Base-by-base conservation (phyloP, 2,329 filamentous ascomycete species). In the Cryphonectria naterciae region DNA sequence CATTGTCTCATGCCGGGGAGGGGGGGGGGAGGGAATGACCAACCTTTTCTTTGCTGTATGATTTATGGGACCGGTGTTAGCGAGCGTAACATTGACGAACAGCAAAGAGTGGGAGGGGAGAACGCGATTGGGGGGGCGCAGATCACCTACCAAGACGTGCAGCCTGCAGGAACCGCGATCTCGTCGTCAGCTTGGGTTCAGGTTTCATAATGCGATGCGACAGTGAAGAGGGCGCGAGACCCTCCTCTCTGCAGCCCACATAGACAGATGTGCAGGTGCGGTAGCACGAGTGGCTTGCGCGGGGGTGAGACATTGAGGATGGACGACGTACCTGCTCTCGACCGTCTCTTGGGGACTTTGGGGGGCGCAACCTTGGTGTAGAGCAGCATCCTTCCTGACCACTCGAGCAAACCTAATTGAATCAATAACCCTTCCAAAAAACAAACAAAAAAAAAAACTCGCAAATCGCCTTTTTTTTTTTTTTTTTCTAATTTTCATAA, bases 321-420 rank as follows among this genome's bases (percentile, higher is more conserved):
- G 58, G 28, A 61, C 25, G 13, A 84, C 85, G 81, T 79, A 89
- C 87, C 87, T 77, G 86, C 84, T 80, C 87, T 83, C n/a, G 88
- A 89, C 69, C 88, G 83, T 76, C 81, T 85, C 79, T 89, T 90
- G 43, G 87, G 87, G 61, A 83, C 80, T 79, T 88, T 89, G n/a
- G 87, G 86, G 63, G 83, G 78, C 70, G 87, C 87, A 65, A 85
- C 79, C 78, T 83, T 84, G n/a, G 87, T 88, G 76, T 88, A 90
- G 61, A 90, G 78, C 75, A 90, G 79, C 88, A 89, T 89, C 61
- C 32, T 62, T 22, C 32, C 25, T 32, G 37, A 17, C 22, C n/a
- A 32, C 41, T 46, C n/a, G n/a, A 28, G 25, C 13, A 37, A 39
- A 11, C 32, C 19, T 8, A 10, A 37, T 8, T 1, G 7, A 62